phyloP scores from a whole-genome alignment of 148 eudicot genomes.

The Suaeda aralocaspica region DNA sequence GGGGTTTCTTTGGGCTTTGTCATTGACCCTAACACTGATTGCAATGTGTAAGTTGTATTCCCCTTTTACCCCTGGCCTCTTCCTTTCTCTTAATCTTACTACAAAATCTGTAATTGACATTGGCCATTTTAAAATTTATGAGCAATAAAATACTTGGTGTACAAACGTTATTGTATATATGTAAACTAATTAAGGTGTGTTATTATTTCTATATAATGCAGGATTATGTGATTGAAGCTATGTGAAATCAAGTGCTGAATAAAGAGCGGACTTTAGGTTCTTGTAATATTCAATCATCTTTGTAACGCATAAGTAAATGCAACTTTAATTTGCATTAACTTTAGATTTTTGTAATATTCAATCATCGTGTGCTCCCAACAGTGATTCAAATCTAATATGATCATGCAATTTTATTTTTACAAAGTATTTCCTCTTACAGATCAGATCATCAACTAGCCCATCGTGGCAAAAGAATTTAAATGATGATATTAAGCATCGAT shows the following conservation, averaged over 20 bases:
- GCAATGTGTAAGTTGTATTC: slow-evolving; percentile 55
- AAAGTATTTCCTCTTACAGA: too few species aligned
- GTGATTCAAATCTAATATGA: not conserved
- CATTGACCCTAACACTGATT: slow-evolving; percentile 72
- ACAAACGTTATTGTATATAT: not conserved
- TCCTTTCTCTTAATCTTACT: too few species aligned
- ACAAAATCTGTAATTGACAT: too few species aligned
- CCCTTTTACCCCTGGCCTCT: too few species aligned
- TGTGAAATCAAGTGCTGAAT: not conserved
- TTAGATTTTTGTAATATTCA: too few species aligned
- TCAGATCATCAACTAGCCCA: too few species aligned
- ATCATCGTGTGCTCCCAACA: not conserved
- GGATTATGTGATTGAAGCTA: slow-evolving; percentile 19
- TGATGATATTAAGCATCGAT: too few species aligned
- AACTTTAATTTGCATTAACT: not conserved
- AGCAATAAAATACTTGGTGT: too few species aligned
- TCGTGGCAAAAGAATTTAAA: too few species aligned
- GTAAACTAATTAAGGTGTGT: not conserved
- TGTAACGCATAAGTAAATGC: not conserved
- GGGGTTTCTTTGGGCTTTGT: slow-evolving; percentile 84
- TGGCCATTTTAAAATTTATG: too few species aligned
- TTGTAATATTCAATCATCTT: not conserved
- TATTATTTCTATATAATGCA: slow-evolving; percentile 7
- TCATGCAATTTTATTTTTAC: too few species aligned
- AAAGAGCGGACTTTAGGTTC: not conserved